Evolutionary conservation across 2,329 filamentous ascomycete genomes (phyloP).

Genomic region (Monosporascus sp.): DNA sequence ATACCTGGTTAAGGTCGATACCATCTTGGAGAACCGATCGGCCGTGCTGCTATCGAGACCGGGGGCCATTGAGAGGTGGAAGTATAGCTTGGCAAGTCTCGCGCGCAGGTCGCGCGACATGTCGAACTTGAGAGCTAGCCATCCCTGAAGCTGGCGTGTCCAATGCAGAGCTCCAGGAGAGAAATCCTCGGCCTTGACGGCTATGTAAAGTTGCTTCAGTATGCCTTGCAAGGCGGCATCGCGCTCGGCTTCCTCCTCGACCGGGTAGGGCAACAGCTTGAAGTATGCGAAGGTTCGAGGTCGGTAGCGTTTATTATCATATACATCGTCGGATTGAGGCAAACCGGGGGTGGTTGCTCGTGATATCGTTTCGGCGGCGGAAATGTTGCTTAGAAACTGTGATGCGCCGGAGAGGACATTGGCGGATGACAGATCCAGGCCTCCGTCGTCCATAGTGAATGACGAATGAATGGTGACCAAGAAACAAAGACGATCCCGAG

Average conservation of each 20-base stretch:
- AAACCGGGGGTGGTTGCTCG: conserved; percentile 79
- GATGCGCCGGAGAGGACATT: conserved; percentile 31
- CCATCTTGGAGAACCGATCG: conserved; percentile 95
- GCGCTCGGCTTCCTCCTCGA: conserved; percentile 74
- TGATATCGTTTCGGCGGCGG: conserved; percentile 65
- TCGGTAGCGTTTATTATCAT: conserved; percentile 63
- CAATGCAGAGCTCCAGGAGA: conserved; percentile 90
- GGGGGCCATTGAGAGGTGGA: conserved; percentile 85
- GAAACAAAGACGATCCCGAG: background rate
- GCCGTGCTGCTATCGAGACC: conserved; percentile 77
- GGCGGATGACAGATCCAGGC: conserved; percentile 31
- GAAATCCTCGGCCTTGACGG: conserved; percentile 89
- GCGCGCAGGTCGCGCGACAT: conserved; percentile 79
- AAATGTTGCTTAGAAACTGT: conserved; percentile 34
- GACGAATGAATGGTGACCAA: background rate
- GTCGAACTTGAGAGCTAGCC: conserved; percentile 96
- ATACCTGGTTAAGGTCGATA: conserved; percentile 90
- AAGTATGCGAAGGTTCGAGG: conserved; percentile 93
- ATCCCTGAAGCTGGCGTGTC: conserved; percentile 92
- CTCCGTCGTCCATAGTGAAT: conserved; percentile 14
- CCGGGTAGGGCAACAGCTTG: conserved; percentile 79
- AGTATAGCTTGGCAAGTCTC: conserved; percentile 85
- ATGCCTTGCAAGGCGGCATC: conserved; percentile 80
- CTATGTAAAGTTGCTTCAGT: conserved; percentile 87
- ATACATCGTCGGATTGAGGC: conserved; percentile 40